Evolutionary conservation across 73 alveolate genomes (phyloP).

Genomic region (Halteria grandinella): DNA sequence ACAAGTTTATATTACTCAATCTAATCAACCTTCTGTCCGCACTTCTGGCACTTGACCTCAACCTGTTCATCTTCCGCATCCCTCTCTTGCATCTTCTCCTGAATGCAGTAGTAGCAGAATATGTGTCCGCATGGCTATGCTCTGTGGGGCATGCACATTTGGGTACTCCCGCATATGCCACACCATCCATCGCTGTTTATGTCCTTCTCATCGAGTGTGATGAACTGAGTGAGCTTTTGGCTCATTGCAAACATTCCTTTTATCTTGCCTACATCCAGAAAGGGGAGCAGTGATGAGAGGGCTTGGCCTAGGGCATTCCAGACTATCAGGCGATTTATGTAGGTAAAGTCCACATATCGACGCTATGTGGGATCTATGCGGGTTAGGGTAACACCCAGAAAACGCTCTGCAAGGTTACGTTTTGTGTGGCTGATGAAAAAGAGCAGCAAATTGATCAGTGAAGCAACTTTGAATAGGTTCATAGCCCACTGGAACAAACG

Average conservation of each 20-base stretch:
- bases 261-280: slow-evolving; percentile 38
- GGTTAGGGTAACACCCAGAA: background rate
- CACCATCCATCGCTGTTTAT: slow-evolving; percentile 29
- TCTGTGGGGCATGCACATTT: slow-evolving; percentile 41
- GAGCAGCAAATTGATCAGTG: background rate
- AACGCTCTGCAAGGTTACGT: slow-evolving; percentile 12
- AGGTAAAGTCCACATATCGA: slow-evolving; percentile 34
- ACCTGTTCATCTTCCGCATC: slow-evolving; percentile 15
- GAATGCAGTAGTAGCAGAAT: slow-evolving; percentile 54
- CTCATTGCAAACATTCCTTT: slow-evolving; percentile 33
- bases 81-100: slow-evolving; percentile 3
- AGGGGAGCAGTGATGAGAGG: slow-evolving; percentile 32
- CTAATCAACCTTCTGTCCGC: background rate
- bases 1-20: slow-evolving; percentile 6
- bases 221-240: slow-evolving; percentile 30
- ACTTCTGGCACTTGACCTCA: slow-evolving; percentile 12
- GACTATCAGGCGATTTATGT: slow-evolving; percentile 43
- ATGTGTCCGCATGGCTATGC: slow-evolving; percentile 37
- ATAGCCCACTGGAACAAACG: background rate
- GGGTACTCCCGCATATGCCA: slow-evolving; percentile 56
- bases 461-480: background rate
- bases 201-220: slow-evolving; percentile 23
- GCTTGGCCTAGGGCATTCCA: slow-evolving; percentile 60
- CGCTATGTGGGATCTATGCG: slow-evolving; percentile 3
- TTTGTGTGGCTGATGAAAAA: background rate